Conservation (phyloP, 2,329 filamentous ascomycete species). For the Aureobasidium sp. region DNA sequence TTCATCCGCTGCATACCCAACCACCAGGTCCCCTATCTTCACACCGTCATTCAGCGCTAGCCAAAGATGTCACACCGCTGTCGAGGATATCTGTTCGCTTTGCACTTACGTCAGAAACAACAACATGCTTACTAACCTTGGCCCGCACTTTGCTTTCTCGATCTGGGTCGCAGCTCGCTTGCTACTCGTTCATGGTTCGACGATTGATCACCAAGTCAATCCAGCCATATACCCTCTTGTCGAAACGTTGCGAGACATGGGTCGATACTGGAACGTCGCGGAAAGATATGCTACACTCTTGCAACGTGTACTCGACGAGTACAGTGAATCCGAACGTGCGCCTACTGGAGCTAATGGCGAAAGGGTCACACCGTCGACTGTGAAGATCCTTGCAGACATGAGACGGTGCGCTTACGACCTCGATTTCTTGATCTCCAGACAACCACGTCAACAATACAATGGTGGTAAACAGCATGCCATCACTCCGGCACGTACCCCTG, state of each 20-base stretch:
- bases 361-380: conserved; percentile 68
- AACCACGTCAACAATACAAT: conserved; percentile 48
- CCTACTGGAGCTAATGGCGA: conserved; percentile 51
- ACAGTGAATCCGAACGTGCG: conserved; percentile 63
- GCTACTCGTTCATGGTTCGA: conserved; percentile 81
- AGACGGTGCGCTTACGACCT: conserved; percentile 81
- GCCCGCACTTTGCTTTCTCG: conserved; percentile 84
- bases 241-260: conserved; percentile 70
- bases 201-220: conserved; percentile 74
- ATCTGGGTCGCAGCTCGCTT: conserved; percentile 86
- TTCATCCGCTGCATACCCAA: conserved; percentile 87
- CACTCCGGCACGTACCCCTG: conserved; percentile 41
- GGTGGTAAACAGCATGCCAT: conserved; percentile 18
- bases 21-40: conserved; percentile 79
- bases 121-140: conserved; percentile 67
- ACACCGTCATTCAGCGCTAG: conserved; percentile 79
- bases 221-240: conserved; percentile 75
- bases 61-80: conserved; percentile 72
- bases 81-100: conserved; percentile 71
- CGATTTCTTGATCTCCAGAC: conserved; percentile 78
- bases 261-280: conserved; percentile 76
- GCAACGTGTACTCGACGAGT: conserved; percentile 76
- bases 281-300: conserved; percentile 72
- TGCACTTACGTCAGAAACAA: conserved; percentile 70
- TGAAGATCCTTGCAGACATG: conserved; percentile 87